These are phyloP conservation scores for Ramaria sp. DNA, from an alignment of 768 basidiomycete species.

Conservation along the genomic window DNA sequence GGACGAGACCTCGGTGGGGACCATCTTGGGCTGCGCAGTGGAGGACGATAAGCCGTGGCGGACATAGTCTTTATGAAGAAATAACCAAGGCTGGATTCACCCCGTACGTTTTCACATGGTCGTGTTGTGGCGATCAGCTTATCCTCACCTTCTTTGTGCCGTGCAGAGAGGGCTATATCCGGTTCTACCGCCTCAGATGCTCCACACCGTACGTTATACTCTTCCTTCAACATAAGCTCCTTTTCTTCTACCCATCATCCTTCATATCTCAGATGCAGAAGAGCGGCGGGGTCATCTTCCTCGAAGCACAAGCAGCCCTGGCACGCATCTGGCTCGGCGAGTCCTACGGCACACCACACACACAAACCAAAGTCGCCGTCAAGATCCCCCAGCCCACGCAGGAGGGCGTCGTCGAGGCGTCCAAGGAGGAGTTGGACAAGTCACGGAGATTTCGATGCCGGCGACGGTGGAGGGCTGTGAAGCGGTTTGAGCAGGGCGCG, in stretches of 20 bases:
- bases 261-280: conserved; percentile 63
- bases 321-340: conserved; percentile 63
- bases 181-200: conserved; percentile 90
- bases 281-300: conserved; percentile 67
- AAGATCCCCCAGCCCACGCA: conserved; percentile 40
- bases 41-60: conserved; percentile 84
- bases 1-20: conserved; percentile 50
- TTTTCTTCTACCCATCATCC: conserved; percentile 16
- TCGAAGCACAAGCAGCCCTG: conserved; percentile 82
- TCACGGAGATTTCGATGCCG: conserved; percentile 56
- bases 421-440: conserved; percentile 31
- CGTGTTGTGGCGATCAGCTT: too few species aligned
- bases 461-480: conserved; percentile 52
- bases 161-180: conserved; percentile 73
- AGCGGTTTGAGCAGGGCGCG: conserved; percentile 61
- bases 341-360: conserved; percentile 23
- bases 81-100: conserved; percentile 69
- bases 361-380: conserved; percentile 45
- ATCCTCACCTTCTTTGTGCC: too few species aligned
- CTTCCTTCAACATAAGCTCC: not conserved
- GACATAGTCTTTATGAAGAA: conserved; percentile 75
- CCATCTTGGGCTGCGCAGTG: conserved; percentile 84
- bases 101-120: conserved; percentile 52
- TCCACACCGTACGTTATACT: conserved; percentile 37
- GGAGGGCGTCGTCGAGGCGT: conserved; percentile 42